These are phyloP conservation scores for Plantago major DNA, from an alignment of 257 asterid species.

Conservation along the genomic window DNA sequence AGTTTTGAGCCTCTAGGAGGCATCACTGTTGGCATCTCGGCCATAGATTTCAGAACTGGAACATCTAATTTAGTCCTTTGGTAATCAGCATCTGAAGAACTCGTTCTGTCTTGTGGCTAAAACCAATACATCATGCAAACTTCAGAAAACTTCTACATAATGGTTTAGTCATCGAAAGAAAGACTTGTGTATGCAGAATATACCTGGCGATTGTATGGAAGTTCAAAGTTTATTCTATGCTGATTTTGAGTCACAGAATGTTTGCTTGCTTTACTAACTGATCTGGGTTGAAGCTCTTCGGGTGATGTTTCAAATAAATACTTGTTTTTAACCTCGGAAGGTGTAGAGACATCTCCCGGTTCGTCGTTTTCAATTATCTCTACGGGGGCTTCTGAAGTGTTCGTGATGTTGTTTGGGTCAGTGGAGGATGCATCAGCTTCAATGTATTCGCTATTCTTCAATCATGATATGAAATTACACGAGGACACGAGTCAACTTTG, in stretches of 20 bases:
- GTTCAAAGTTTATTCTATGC: conserved; percentile 22
- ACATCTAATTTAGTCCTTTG: conserved; percentile 25
- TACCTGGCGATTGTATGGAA: conserved; percentile 30
- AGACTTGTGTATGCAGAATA: conserved; percentile 3
- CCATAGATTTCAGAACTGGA: conserved; percentile 26
- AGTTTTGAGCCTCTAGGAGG: conserved; percentile 44
- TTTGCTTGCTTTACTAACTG: conserved; percentile 25
- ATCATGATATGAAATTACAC: conserved; percentile 17
- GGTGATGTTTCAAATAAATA: conserved; percentile 28
- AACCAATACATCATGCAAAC: conserved; percentile 14
- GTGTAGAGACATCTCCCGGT: conserved; percentile 17
- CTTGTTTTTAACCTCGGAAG: conserved; percentile 20
- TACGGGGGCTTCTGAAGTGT: conserved; percentile 19
- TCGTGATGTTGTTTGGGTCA: conserved; percentile 21
- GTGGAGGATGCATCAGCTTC: conserved; percentile 30
- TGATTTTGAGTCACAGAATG: conserved; percentile 19
- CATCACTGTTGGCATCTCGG: conserved; percentile 22
- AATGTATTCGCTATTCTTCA: conserved; percentile 30
- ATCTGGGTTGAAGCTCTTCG: conserved; percentile 26
- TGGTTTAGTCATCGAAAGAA: conserved; percentile 1
- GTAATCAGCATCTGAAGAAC: conserved; percentile 26
- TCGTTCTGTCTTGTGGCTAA: conserved; percentile 32
- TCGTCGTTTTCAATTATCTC: conserved; percentile 23
- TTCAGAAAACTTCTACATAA: conserved; percentile 17
- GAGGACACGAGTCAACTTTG: conserved; percentile 16